Base-by-base conservation (phyloP, 192 early-diverging fungal genomes). In the Spinellus fusiger region DNA sequence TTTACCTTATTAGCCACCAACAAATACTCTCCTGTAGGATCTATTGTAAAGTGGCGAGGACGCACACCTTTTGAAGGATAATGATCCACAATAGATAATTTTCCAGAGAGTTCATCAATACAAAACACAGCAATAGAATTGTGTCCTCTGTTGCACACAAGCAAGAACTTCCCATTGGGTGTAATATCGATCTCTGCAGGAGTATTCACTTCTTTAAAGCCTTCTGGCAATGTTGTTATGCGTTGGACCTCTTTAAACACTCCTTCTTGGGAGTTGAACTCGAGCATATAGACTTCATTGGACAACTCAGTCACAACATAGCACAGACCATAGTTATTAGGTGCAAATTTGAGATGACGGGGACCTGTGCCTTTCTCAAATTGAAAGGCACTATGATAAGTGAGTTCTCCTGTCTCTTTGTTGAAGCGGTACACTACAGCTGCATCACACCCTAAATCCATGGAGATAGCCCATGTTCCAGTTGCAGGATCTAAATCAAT, bases 41-140 rank as follows among this genome's bases (percentile, higher is more conserved):
- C 71, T 44, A 73, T 57, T 8, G 29, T 48, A 52, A 73, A 73
- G 33, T 68, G 50, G 5, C 71, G 59, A 28, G 71, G 71, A 49
- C 64, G 65, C 12, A 60, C 37, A 9, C 71, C 71, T 26, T 46
- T 46, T 1, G 66, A 50, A 12, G 27, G 4, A 5, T 57, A 56
- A 56, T 68, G 20, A 1, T 37, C 61, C 2, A 73, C 33, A n/a
- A 65, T 47, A 13, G 20, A 47, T 20, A 73, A 51, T 32, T 68
- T 67, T 26, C 71, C 71, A 15, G 55, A 62, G 22, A 38, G 31
- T 20, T 63, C 54, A 27, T 73, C 58, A 16, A 68, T 68, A 12
- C 33, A 23, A 49, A 61, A 73, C 1, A 69, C 56, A 20, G 58
- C 32, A 2, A 73, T 55, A 13, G 57, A 48, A 33, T 73, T 66